phyloP scores from a whole-genome alignment of 345 rosid species.

The Rhodamnia argentea region DNA sequence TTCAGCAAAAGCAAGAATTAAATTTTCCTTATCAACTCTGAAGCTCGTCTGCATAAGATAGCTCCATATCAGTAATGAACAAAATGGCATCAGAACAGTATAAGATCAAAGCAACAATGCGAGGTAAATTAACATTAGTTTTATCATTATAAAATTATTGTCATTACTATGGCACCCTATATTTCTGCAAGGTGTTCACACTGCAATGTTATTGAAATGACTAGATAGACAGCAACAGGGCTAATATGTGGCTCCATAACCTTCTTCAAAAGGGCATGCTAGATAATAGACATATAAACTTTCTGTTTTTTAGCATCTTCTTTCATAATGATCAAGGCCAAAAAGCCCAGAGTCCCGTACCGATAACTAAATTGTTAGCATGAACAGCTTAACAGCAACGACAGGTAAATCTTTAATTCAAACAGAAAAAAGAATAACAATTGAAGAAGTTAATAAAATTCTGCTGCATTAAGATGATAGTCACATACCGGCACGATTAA shows the following conservation, averaged over 20 bases:
- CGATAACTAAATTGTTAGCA: not conserved
- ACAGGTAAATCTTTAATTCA: not conserved
- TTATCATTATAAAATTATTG: not conserved
- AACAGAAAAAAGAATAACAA: not conserved
- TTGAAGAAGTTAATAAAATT: not conserved
- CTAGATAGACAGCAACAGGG: not conserved
- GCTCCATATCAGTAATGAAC: not conserved
- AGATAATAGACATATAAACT: not conserved
- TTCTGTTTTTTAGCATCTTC: not conserved
- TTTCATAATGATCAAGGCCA: not conserved
- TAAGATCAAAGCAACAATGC: not conserved
- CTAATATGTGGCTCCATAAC: not conserved
- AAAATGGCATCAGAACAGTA: not conserved
- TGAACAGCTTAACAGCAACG: not conserved
- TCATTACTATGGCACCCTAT: not conserved
- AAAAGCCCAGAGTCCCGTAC: not conserved
- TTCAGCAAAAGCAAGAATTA: slow-evolving; percentile 47
- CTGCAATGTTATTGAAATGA: not conserved
- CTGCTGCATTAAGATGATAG: not conserved
- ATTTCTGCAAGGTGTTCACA: not conserved
- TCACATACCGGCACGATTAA: slow-evolving; percentile 56
- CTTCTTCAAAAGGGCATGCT: not conserved
- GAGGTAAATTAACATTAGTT: not conserved
- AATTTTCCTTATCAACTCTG: slow-evolving; percentile 60
- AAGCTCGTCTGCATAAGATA: slow-evolving; percentile 40